Base-by-base conservation (phyloP, 2,329 filamentous ascomycete species). In the Myriangium duriaei region DNA sequence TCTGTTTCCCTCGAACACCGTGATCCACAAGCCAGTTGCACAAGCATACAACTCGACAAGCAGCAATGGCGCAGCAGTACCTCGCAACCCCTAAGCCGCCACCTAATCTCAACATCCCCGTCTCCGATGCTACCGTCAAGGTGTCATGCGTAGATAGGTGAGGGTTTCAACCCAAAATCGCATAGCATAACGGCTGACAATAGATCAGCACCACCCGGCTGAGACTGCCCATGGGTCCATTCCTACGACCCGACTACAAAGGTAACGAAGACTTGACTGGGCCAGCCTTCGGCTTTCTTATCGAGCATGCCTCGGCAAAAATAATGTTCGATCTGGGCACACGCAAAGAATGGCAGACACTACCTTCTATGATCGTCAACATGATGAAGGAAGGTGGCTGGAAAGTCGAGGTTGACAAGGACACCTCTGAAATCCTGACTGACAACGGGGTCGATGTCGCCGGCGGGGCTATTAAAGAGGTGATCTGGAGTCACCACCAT, bases 241-340 rank as follows among this genome's bases (percentile, higher is more conserved):
- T 62, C 44, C 50, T 64, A 16, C 55, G 61, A 32, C 56, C 60
- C 3, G 51, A 55, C 32, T 63, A 65, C 34, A 50, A 50, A 37
- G 62, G 59, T 13, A 52, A 57, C 16, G 50, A 52, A 1, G 42
- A 54, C 11, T 50, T 65, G 11, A 47, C 49, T 5, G 56, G 55
- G 17, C 65, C 65, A 2, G 55, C 61, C 1, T 62, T 60, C 48
- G 60, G 60, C 3, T 72, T 71, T 47, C 52, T 69, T 1, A 62
- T 72, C 37, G 57, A 67, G 38, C 66, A 71, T 39, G 52, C 57
- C 0, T 57, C 57, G 2, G 55, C 54, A 4, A 56, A 59, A 30
- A 47, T 66, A 1, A 49, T 70, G 3, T 69, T 67, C 44, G 67
- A 70, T 40, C 55, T 70, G 1, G 64, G 62, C 1, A 54, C 64